A percentile compares a stretch with the other conserved stretches of the same genome.
Evolutionary conservation across 176 grass and related monocot species (phyloP).

Genomic region (Secale cereale): DNA sequence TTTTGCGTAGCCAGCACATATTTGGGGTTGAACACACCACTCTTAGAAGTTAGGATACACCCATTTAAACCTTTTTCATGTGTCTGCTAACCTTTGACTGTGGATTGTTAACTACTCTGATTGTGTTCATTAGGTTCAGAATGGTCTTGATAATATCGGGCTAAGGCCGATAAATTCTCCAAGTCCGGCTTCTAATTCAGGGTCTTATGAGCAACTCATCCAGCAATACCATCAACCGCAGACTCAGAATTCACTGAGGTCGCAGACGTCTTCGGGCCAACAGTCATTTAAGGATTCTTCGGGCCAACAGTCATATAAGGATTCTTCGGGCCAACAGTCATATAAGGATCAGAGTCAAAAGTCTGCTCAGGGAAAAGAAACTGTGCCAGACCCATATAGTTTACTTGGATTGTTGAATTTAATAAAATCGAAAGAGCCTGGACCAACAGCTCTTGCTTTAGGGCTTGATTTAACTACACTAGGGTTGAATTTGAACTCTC

Average conservation of each 20-base stretch:
- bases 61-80: background rate
- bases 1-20: conserved; percentile 41
- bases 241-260: conserved; percentile 65
- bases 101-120: conserved; percentile 18
- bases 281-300: conserved; percentile 69
- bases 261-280: conserved; percentile 55
- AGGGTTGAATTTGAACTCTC: conserved; percentile 86
- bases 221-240: conserved; percentile 84
- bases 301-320: conserved; percentile 52
- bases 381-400: conserved; percentile 53
- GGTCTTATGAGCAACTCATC: conserved; percentile 75
- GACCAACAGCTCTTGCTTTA: conserved; percentile 76
- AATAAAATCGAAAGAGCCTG: conserved; percentile 74
- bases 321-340: conserved; percentile 57
- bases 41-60: conserved; percentile 32
- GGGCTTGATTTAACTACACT: conserved; percentile 89
- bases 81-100: background rate
- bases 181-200: conserved; percentile 45
- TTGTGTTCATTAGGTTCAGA: conserved; percentile 76
- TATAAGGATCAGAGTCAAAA: conserved; percentile 76
- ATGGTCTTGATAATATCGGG: conserved; percentile 56
- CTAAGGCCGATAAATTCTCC: conserved; percentile 61
- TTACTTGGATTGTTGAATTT: conserved; percentile 70
- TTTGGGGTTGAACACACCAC: conserved; percentile 43
- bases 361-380: conserved; percentile 52